Base-by-base conservation (phyloP, 108 stramenopile genomes). In the Stephanodiscus triporus region DNA sequence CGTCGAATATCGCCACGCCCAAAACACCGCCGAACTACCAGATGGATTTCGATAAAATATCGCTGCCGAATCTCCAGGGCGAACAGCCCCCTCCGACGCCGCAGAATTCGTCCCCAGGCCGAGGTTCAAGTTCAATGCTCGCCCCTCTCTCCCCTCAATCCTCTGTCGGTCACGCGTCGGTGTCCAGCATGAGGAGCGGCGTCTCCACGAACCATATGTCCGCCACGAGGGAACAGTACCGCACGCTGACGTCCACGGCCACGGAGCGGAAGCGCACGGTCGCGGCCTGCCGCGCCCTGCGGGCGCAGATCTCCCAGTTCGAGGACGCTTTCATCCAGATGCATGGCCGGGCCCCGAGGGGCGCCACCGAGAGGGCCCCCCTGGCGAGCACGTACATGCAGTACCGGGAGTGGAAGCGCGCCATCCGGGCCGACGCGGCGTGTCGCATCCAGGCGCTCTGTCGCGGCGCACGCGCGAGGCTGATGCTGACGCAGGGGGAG, bases 381-480 rank as follows among this genome's bases (percentile, higher is more conserved):
- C 75, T 96, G 19, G 93, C 92, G 9, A 89, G 90, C 45, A 94
- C 93, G 7, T 96, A 94, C 64, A 88, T 86, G 45, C 93, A 93
- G 68, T 96, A 96, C 60, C 64, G 92, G 36, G 93, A 93, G 37
- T 94, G 93, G 93, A 96, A 96, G 64, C 75, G 91, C 9, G 91
- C 88, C 29, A 94, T 96, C 76, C 88, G 95, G 23, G 86, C 91
- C 9, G 92, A 96, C 76, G 92, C 93, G 10, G 91, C 92, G 17
- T 87, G 87, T 65, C 74, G 90, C 23, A 91, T 96, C 64, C 93
- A 94, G 63, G 91, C 90, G 8, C 59, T 96, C 32, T 82, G 84
- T 37, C 87, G 95, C 24, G 94, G 91, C 20, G 85, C 87, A 7
- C 50, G 68, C 9, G 66, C 68, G 4, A 70, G 94, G 66, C 76